These are phyloP conservation scores for Pseudogymnoascus pannorum DNA, from an alignment of 2,329 filamentous ascomycete species.

Conservation along the genomic window DNA sequence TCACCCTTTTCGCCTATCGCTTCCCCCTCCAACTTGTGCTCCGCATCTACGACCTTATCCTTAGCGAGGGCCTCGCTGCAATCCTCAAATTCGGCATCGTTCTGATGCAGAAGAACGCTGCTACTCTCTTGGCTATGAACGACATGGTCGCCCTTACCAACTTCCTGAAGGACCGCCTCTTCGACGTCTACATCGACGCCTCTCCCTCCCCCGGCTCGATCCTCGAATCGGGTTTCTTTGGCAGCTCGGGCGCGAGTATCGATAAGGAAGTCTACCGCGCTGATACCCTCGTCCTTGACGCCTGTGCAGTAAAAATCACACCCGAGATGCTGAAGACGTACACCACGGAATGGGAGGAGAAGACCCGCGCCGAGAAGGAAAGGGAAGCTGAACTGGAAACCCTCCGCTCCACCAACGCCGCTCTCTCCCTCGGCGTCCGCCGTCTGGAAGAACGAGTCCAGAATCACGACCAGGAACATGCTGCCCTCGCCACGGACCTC, in stretches of 20 bases:
- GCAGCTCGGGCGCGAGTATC: conserved; percentile 76
- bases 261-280: conserved; percentile 96
- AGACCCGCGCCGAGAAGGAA: conserved; percentile 72
- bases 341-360: conserved; percentile 85
- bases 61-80: conserved; percentile 87
- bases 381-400: conserved; percentile 73
- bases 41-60: conserved; percentile 89
- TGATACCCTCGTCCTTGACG: conserved; percentile 87
- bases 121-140: conserved; percentile 70
- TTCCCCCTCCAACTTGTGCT: conserved; percentile 95
- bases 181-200: conserved; percentile 95
- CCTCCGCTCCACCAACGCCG: conserved; percentile 58
- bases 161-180: conserved; percentile 88
- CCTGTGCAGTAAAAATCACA: conserved; percentile 79
- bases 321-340: conserved; percentile 76
- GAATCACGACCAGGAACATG: conserved; percentile 82
- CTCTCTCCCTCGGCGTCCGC: conserved; percentile 69
- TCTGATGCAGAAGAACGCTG: conserved; percentile 89
- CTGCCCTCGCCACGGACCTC: conserved; percentile 81
- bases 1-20: conserved; percentile 96
- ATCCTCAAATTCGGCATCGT: conserved; percentile 93
- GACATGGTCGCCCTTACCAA: conserved; percentile 86
- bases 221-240: conserved; percentile 95
- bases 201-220: conserved; percentile 87
- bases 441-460: conserved; percentile 82